Evolutionary conservation across 2,329 filamentous ascomycete genomes (phyloP).

Genomic region (Sarocladium kiliense): DNA sequence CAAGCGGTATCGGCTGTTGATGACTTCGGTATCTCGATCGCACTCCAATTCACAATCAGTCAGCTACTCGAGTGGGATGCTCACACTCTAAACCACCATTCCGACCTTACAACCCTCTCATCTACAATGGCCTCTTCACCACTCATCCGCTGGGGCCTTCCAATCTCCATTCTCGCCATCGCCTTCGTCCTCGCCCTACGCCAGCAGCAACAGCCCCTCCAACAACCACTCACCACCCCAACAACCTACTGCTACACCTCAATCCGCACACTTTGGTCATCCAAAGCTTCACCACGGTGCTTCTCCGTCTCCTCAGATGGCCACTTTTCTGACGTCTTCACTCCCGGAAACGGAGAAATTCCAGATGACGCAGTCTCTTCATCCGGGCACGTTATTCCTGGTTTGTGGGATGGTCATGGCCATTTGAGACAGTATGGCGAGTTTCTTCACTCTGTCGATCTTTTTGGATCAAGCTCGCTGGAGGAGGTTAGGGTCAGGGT

Average conservation of each 20-base stretch:
- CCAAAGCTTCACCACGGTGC: constrained; percentile 40
- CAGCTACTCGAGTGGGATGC: not conserved
- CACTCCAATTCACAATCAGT: not conserved
- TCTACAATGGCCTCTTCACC: constrained; percentile 11
- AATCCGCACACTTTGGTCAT: constrained; percentile 30
- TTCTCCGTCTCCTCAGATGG: constrained; percentile 48
- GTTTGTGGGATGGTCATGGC: constrained; percentile 67
- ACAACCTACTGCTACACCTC: constrained; percentile 34
- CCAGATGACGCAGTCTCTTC: constrained; percentile 23
- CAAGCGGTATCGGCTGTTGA: not conserved
- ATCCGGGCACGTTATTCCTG: constrained; percentile 54
- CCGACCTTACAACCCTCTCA: not conserved
- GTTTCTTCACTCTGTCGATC: constrained; percentile 59
- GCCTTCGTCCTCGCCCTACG: constrained; percentile 26
- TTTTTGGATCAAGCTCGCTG: constrained; percentile 55
- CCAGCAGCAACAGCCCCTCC: constrained; percentile 14
- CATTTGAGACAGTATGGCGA: constrained; percentile 63
- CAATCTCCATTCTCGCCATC: constrained; percentile 23
- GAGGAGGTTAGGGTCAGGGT: constrained; percentile 50
- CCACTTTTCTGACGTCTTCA: constrained; percentile 41
- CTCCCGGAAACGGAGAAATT: constrained; percentile 22
- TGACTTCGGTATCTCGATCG: not conserved
- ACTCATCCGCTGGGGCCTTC: constrained; percentile 21
- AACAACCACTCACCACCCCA: constrained; percentile 13
- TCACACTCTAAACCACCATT: not conserved